Evolutionary conservation across 768 basidiomycete species (phyloP).

Genomic region (Tephrocybe sp.): DNA sequence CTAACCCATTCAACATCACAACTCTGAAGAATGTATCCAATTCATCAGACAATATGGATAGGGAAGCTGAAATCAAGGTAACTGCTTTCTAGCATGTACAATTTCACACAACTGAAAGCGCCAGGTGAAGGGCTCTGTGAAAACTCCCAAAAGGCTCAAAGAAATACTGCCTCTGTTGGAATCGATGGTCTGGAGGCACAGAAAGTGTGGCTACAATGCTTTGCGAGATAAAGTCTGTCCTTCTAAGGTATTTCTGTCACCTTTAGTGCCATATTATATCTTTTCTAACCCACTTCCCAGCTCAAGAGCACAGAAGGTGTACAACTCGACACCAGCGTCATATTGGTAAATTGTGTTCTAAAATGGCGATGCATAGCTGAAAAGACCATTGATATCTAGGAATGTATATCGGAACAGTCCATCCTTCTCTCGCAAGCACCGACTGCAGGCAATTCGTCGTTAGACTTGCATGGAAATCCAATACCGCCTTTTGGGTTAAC

Average conservation of each 20-base stretch:
- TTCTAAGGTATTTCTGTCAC: conserved; percentile 63
- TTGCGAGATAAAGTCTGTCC: conserved; percentile 69
- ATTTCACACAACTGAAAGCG: background rate
- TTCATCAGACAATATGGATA: conserved; percentile 55
- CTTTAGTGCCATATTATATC: conserved; percentile 3
- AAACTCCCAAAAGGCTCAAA: conserved; percentile 77
- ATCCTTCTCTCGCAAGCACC: conserved; percentile 56
- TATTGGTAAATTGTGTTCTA: conserved; percentile 47
- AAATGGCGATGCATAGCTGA: background rate
- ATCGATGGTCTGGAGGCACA: conserved; percentile 64
- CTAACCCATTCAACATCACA: conserved; percentile 51
- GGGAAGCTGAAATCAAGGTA: conserved; percentile 74
- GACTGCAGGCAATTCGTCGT: conserved; percentile 39
- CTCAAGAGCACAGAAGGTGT: conserved; percentile 36
- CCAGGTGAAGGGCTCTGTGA: conserved; percentile 44
- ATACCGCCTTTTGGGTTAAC: conserved; percentile 46
- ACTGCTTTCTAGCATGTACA: conserved; percentile 2
- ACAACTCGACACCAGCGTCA: conserved; percentile 58
- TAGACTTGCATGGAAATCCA: conserved; percentile 52
- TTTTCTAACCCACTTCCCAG: conserved; percentile 23
- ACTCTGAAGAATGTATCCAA: conserved; percentile 27
- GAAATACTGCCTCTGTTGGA: conserved; percentile 52
- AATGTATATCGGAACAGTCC: conserved; percentile 73
- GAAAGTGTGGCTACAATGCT: conserved; percentile 68
- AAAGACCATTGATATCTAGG: conserved; percentile 38